phyloP scores from a whole-genome alignment of 805 yeast species.

The Ogataea chonburiensis region DNA sequence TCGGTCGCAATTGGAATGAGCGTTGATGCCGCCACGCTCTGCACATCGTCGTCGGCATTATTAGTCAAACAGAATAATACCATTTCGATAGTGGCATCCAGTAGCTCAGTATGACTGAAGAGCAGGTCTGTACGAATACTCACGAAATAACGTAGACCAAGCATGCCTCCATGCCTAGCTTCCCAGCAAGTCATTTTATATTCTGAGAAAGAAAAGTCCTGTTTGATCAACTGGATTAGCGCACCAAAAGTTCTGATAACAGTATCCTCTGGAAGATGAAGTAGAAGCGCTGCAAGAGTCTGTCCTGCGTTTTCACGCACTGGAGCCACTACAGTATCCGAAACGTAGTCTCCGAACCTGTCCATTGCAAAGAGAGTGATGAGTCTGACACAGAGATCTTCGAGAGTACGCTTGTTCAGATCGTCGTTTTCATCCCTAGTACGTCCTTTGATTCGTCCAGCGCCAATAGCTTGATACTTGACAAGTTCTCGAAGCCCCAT shows the following conservation, averaged over 20 bases:
- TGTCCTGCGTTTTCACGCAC: slow-evolving; percentile 97
- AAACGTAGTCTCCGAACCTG: slow-evolving; percentile 93
- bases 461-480: slow-evolving; percentile 77
- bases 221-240: slow-evolving; percentile 68
- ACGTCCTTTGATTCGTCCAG: slow-evolving; percentile 75
- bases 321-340: slow-evolving; percentile 98
- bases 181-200: slow-evolving; percentile 76
- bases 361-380: slow-evolving; percentile 88
- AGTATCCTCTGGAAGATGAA: slow-evolving; percentile 63
- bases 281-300: slow-evolving; percentile 80
- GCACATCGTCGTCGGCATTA: slow-evolving; percentile 93
- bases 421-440: slow-evolving; percentile 58
- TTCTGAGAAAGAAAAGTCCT: slow-evolving; percentile 45
- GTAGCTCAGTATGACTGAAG: slow-evolving; percentile 50
- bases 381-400: slow-evolving; percentile 83
- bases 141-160: slow-evolving; percentile 89
- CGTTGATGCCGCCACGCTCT: slow-evolving; percentile 94
- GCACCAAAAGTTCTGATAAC: slow-evolving; percentile 64
- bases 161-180: slow-evolving; percentile 96
- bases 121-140: slow-evolving; percentile 83
- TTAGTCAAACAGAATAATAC: slow-evolving; percentile 80
- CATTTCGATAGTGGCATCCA: slow-evolving; percentile 75
- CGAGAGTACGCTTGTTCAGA: slow-evolving; percentile 68
- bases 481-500: slow-evolving; percentile 87
- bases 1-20: slow-evolving; percentile 86